phyloP scores from a whole-genome alignment of 2,329 filamentous ascomycete species.

The Sordariomycetes sp. region DNA sequence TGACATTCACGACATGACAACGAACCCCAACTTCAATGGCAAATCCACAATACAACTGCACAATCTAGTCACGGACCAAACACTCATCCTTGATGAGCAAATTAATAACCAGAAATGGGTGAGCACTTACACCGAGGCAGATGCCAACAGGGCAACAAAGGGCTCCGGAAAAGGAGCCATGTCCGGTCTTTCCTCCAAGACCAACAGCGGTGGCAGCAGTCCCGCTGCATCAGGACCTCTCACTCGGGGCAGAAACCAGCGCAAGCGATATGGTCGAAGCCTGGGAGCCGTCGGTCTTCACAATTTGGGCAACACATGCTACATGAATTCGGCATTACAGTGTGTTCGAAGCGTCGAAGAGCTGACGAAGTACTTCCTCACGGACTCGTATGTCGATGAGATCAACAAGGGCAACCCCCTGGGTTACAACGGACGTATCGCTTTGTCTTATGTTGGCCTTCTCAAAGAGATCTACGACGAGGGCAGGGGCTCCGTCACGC shows the following conservation, averaged over 20 bases:
- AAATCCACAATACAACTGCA: slow-evolving; percentile 54
- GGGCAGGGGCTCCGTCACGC: slow-evolving; percentile 60
- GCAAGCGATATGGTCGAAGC: slow-evolving; percentile 60
- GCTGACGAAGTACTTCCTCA: slow-evolving; percentile 82
- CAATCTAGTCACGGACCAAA: slow-evolving; percentile 62
- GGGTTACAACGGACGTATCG: slow-evolving; percentile 77
- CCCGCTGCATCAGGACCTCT: slow-evolving; percentile 49
- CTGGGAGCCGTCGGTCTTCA: slow-evolving; percentile 73
- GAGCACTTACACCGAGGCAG: slow-evolving; percentile 33
- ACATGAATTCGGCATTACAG: slow-evolving; percentile 97
- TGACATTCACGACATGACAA: slow-evolving; percentile 52
- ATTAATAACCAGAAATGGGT: slow-evolving; percentile 50
- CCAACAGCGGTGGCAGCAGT: slow-evolving; percentile 57
- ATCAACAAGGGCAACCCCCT: slow-evolving; percentile 81
- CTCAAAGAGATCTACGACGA: slow-evolving; percentile 72
- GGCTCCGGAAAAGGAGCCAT: slow-evolving; percentile 17
- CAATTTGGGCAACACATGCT: slow-evolving; percentile 95
- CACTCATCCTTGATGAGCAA: slow-evolving; percentile 77
- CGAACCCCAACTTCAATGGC: slow-evolving; percentile 71
- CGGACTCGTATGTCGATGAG: slow-evolving; percentile 64
- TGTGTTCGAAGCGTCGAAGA: slow-evolving; percentile 92
- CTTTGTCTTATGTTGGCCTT: slow-evolving; percentile 71
- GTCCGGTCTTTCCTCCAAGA: slow-evolving; percentile 16
- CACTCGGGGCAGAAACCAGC: slow-evolving; percentile 63
- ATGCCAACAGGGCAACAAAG: slow-evolving; percentile 1